Conservation (phyloP, 768 basidiomycete genomes). For the Suillus variegatus region DNA sequence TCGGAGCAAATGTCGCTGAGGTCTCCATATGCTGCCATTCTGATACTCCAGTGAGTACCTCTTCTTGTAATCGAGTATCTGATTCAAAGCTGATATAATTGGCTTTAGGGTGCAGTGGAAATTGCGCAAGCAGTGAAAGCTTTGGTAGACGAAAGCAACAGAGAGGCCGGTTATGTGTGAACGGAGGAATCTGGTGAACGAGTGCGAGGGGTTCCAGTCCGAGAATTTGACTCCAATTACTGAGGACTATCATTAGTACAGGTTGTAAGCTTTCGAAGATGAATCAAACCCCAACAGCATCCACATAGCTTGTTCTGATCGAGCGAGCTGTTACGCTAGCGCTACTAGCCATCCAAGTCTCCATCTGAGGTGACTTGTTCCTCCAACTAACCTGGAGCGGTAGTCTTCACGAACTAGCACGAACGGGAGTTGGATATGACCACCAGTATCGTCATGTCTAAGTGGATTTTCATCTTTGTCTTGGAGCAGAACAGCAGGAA, state of each 20-base stretch:
- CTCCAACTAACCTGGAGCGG: too few relatives aligned
- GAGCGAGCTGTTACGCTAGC: neutral
- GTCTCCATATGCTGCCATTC: constrained; percentile 69
- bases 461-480: neutral
- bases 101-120: constrained; percentile 50
- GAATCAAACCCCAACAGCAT: neutral
- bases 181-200: neutral
- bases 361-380: neutral
- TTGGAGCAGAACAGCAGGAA: neutral
- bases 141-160: constrained; percentile 57
- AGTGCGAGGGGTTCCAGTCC: neutral
- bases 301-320: neutral
- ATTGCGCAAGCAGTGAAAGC: constrained; percentile 52
- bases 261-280: neutral
- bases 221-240: neutral
- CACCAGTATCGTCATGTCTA: neutral
- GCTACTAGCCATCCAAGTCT: neutral
- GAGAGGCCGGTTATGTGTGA: constrained; percentile 29
- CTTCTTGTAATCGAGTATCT: neutral
- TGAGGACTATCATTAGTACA: neutral
- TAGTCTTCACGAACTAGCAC: neutral
- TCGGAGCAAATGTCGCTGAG: constrained; percentile 45
- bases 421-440: neutral
- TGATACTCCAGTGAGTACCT: constrained; percentile 54
- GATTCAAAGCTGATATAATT: neutral